These are phyloP conservation scores for Pestalotiopsis fici DNA, from an alignment of 2,329 filamentous ascomycete genomes.

Conservation along the genomic window DNA sequence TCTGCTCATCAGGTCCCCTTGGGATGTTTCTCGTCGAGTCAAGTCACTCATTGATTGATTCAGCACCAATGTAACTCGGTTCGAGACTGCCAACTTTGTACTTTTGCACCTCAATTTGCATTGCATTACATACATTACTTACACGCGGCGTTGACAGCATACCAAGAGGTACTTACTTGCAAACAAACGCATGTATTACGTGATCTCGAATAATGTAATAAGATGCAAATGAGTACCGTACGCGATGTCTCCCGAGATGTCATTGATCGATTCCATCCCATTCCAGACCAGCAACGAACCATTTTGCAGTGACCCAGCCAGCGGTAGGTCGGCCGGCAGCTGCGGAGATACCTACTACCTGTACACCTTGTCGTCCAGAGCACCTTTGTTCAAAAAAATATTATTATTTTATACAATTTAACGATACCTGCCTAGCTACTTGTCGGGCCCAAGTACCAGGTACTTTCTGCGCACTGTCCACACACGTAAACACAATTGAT, in stretches of 20 bases:
- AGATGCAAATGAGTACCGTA: background rate
- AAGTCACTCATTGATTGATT: slow-evolving; percentile 6
- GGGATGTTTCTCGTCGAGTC: slow-evolving; percentile 5
- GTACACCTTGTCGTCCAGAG: too few relatives aligned
- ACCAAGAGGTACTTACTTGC: background rate
- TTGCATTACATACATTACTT: background rate
- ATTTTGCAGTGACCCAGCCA: background rate
- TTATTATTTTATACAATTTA: background rate
- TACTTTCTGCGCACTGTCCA: background rate
- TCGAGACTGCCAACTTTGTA: background rate
- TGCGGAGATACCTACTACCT: background rate
- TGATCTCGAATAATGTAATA: background rate
- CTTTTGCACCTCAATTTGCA: background rate
- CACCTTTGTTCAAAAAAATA: too few relatives aligned
- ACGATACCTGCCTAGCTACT: background rate
- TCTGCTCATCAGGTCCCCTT: background rate
- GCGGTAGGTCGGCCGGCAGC: background rate
- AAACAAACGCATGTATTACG: background rate
- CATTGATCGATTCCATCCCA: background rate
- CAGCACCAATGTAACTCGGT: background rate
- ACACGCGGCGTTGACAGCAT: background rate
- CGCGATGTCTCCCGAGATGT: background rate
- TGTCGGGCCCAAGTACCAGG: background rate
- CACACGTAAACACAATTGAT: background rate
- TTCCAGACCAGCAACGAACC: background rate